Conservation (phyloP, 192 early-diverging fungal species). For the Podila minutissima region DNA sequence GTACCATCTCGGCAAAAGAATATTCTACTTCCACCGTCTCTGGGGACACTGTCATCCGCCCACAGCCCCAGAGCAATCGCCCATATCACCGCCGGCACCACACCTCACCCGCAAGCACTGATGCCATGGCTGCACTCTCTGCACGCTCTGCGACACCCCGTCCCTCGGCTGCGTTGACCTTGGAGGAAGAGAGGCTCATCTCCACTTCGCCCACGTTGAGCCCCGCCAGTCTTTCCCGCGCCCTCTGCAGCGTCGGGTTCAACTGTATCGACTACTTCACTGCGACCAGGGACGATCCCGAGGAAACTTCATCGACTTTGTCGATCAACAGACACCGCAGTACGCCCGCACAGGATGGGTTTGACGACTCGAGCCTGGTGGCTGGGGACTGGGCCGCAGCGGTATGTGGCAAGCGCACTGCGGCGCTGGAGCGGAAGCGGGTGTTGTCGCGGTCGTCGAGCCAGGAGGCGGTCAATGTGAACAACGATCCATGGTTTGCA, state of each 20-base stretch:
- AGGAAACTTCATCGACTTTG: not conserved
- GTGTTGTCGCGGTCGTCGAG: not conserved
- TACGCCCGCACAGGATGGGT: not conserved
- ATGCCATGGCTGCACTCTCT: no score
- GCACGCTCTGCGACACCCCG: not conserved
- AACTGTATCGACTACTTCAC: conserved; percentile 26
- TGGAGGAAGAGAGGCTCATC: not conserved
- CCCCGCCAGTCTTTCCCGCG: conserved; percentile 18
- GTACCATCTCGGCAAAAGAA: no score
- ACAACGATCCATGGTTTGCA: conserved; percentile 1
- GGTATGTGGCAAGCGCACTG: conserved; percentile 7
- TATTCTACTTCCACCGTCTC: no score
- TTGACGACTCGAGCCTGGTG: not conserved
- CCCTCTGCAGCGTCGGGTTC: conserved; percentile 32
- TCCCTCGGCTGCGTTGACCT: not conserved
- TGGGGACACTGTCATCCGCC: not conserved
- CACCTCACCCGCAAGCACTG: not conserved
- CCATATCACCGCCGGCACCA: not conserved
- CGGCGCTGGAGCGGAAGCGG: conserved; percentile 4
- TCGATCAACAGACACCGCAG: not conserved
- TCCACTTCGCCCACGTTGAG: not conserved
- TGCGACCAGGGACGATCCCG: not conserved
- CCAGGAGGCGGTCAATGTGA: not conserved
- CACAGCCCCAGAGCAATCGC: not conserved
- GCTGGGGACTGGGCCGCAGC: conserved; percentile 4